phyloP scores from a whole-genome alignment of 2,329 filamentous ascomycete species.

The Huntiella abstrusa region DNA sequence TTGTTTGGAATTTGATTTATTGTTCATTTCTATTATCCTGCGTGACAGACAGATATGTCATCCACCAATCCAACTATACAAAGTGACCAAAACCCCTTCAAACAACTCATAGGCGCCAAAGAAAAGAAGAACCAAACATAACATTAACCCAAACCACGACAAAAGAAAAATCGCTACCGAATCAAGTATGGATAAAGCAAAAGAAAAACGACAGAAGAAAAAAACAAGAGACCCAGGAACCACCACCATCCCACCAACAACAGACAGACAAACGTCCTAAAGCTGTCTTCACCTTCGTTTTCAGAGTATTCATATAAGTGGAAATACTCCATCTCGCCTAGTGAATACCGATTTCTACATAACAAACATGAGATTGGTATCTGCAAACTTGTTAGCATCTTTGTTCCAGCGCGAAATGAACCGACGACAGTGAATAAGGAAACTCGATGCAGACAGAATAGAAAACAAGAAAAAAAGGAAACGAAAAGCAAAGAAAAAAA shows the following conservation, averaged over 20 bases:
- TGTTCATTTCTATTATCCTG: not conserved
- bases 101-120: not conserved
- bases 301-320: not conserved
- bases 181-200: not conserved
- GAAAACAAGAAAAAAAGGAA: not conserved
- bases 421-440: not conserved
- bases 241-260: not conserved
- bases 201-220: not conserved
- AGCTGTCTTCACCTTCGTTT: no score
- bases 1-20: slow-evolving; percentile 3
- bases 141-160: slow-evolving; percentile 7
- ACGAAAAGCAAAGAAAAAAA: no score
- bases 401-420: not conserved
- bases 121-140: not conserved
- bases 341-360: slow-evolving; percentile 25
- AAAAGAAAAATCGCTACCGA: not conserved
- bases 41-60: not conserved
- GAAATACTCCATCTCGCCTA: no score
- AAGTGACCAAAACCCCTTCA: not conserved
- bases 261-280: no score
- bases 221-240: not conserved
- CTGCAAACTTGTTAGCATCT: slow-evolving; percentile 18
- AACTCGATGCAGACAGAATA: not conserved
- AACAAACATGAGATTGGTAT: slow-evolving; percentile 44
- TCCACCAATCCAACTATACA: not conserved